These are phyloP conservation scores for Saturnispora hagleri DNA, from an alignment of 805 yeast genomes.

Conservation along the genomic window DNA sequence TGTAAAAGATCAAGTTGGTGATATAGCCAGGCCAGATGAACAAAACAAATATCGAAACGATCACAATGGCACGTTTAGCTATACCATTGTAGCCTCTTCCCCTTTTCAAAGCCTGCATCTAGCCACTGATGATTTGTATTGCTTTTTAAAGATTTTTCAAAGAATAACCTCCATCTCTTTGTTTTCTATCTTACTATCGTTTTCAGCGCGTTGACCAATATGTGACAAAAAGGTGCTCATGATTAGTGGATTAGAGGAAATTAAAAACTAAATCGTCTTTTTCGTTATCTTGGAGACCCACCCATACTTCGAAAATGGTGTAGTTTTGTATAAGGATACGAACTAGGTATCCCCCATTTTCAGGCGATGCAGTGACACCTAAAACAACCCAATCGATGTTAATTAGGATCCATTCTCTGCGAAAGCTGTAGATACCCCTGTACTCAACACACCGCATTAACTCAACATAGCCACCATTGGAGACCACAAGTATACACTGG, in stretches of 20 bases:
- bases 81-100: not conserved
- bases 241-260: not conserved
- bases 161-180: not conserved
- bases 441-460: conserved; percentile 34
- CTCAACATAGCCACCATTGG: conserved; percentile 37
- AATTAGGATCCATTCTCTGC: conserved; percentile 38
- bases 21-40: conserved; percentile 7
- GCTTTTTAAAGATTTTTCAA: not conserved
- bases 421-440: conserved; percentile 33
- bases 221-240: not conserved
- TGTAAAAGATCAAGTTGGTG: conserved; percentile 1
- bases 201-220: not conserved
- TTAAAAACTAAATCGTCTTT: not conserved
- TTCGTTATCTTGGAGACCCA: not conserved
- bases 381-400: conserved; percentile 3
- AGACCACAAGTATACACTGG: conserved; percentile 32
- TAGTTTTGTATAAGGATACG: not conserved
- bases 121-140: not conserved
- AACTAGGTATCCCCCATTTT: not conserved
- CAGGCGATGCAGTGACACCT: not conserved
- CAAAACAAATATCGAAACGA: not conserved
- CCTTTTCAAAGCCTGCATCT: not conserved
- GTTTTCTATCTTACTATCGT: not conserved
- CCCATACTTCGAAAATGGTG: not conserved
- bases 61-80: not conserved